Conservation (phyloP, 2,329 filamentous ascomycete genomes). For the Elsinoe fawcettii region DNA sequence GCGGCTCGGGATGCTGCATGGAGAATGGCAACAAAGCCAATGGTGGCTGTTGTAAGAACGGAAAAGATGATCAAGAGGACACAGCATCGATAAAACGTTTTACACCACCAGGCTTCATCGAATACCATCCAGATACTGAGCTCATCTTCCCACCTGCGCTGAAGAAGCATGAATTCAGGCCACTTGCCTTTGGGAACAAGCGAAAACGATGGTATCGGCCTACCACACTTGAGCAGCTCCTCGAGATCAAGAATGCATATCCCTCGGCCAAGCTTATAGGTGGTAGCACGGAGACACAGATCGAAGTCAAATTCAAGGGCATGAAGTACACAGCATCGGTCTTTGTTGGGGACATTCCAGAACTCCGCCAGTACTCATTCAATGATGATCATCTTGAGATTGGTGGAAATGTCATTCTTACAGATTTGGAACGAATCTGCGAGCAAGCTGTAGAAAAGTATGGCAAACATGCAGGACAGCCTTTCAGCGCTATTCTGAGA, state of each 20-base stretch:
- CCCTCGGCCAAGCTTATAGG: slow-evolving; percentile 90
- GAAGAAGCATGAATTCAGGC: slow-evolving; percentile 71
- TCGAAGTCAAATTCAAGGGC: slow-evolving; percentile 96
- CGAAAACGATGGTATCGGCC: slow-evolving; percentile 89
- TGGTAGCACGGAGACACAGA: slow-evolving; percentile 93
- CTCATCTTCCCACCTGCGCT: slow-evolving; percentile 87
- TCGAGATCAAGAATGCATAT: slow-evolving; percentile 81
- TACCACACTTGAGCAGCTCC: slow-evolving; percentile 73
- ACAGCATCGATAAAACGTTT: slow-evolving; percentile 53
- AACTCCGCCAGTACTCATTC: slow-evolving; percentile 74
- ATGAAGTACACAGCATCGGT: slow-evolving; percentile 85
- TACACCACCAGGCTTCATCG: slow-evolving; percentile 82
- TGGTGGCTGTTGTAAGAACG: slow-evolving; percentile 26
- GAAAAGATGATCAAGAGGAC: slow-evolving; percentile 32
- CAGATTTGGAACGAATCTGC: slow-evolving; percentile 81
- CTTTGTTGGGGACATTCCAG: slow-evolving; percentile 86
- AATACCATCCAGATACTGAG: slow-evolving; percentile 88
- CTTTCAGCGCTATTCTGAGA: slow-evolving; percentile 86
- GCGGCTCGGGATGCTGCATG: slow-evolving; percentile 66
- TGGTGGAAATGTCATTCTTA: slow-evolving; percentile 85
- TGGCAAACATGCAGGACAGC: slow-evolving; percentile 61
- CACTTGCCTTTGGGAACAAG: slow-evolving; percentile 88
- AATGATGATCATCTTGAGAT: slow-evolving; percentile 78
- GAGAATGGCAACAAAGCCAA: slow-evolving; percentile 38
- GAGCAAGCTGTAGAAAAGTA: slow-evolving; percentile 72